Percentiles rank a stretch among this genome's conserved stretches.
phyloP scores from a whole-genome alignment of 208 protist species.

The Perkinsela sp. region DNA sequence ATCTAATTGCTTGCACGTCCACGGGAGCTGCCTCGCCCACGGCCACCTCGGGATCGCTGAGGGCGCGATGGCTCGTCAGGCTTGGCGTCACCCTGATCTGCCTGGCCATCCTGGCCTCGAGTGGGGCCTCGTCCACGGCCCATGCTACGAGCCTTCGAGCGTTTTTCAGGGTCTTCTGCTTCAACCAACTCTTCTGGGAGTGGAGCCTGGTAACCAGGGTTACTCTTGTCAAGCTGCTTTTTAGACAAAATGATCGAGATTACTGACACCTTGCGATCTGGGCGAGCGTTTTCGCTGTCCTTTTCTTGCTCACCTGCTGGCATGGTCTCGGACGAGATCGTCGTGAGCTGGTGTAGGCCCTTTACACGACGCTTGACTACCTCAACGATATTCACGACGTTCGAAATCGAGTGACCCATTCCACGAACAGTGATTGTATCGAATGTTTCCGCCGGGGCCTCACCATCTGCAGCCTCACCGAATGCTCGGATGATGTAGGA shows the following conservation, averaged over 20 bases:
- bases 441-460: constrained; percentile 35
- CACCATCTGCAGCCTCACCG: constrained; percentile 14
- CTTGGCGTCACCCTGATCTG: no score
- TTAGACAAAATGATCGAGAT: constrained; percentile 62
- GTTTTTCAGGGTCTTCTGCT: constrained; percentile 15
- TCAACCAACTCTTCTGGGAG: constrained; percentile 53
- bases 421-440: constrained; percentile 59
- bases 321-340: constrained; percentile 39
- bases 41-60: no score
- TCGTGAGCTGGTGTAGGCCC: constrained; percentile 63
- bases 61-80: no score
- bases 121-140: constrained; percentile 9
- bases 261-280: constrained; percentile 47
- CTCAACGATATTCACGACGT: constrained; percentile 65
- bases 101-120: background rate
- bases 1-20: no score
- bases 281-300: constrained; percentile 18
- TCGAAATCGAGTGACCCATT: constrained; percentile 60
- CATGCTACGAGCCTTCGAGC: background rate
- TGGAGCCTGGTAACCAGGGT: constrained; percentile 63
- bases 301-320: constrained; percentile 36
- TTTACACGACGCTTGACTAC: constrained; percentile 62
- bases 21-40: no score
- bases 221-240: constrained; percentile 32
- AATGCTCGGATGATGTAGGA: constrained; percentile 50